Base-by-base conservation (phyloP, 2,329 filamentous ascomycete species). In the Aspergillus quadricinctus region DNA sequence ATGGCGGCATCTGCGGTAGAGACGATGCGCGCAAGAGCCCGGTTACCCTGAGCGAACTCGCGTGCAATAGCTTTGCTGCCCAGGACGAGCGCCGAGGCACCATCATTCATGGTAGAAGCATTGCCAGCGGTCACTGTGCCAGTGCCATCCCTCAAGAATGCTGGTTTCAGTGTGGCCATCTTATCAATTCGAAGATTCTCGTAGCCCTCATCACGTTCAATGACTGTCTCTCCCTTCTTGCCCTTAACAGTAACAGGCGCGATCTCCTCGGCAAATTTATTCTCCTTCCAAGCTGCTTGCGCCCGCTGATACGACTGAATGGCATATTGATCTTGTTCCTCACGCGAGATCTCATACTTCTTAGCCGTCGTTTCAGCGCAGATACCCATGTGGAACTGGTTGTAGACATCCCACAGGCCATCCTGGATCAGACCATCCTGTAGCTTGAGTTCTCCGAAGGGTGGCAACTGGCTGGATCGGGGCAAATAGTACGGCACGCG, bases 351-450 rank as follows among this genome's bases (percentile, higher is more conserved):
- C 1, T 83, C 78, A 74, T 90, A 83, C 66, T 92, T 93, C 81
- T 96, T 96, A 49, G 90, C 94, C 1, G 93, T 97, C 64, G 88
- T 90, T 78, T 99, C 94, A 17, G 92, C 92, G 71, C 94, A 99
- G 66, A 94, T 92, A 46, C 94, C 94, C 94, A 99, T 99, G 76
- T 97, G 94, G 69, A 97, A 89, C 71, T 96, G 85, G 73, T 96
- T 92, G 76, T 97, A 99, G 14, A 96, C 93, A 71, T 99, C 94
- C 80, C 91, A 96, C 59, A 99, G 77, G 0, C 94, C 94, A 69
- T 99, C 94, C 74, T 94, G 94, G 71, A 97, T 88, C 66, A 99
- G 77, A 0, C 93, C 94, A 69, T 99, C 94, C 73, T 96, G 88
- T 75, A 96, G 79, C 75, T 89, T 89, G 64, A 94, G 81, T 67